Evolutionary conservation across 495 filamentous ascomycete genomes (phyloP), one percentile per base, ranked within the genome.

Genomic region (Penicillium pulvis): DNA sequence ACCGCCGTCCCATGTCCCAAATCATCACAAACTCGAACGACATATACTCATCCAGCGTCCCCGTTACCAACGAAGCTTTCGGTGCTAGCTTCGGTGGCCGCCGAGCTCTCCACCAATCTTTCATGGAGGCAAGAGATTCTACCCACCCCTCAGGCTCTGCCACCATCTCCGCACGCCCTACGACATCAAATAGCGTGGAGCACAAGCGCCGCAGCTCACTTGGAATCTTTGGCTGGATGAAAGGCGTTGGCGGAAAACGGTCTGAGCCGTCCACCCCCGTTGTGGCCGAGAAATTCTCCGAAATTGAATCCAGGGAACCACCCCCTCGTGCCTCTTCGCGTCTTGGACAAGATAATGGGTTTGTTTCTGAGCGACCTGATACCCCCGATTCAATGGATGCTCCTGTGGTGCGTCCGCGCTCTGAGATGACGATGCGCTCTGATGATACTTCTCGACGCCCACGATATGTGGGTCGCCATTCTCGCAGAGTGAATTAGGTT

Each of bases 191-290:
- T 41, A 64, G 61, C 53, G 62, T 58, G 28, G 71, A 76, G 8
- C 73, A 75, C 56, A 77, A 76, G 46, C 67, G 74, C 14, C 73
- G 71, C 44, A 72, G 71, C 57, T 79, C 76, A 2, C 62, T 77
- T 1, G 70, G 74, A 3, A 72, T 79, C 24, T 71, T 78, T 42
- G 67, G 74, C 36, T 79, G 76, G 76, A 75, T 79, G 71, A 79
- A 79, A 51, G 66, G 71, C 3, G 65, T 72, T 20, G 60, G 69
- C 51, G 68, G 65, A 0, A 68, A 75, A 33, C 70, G 66, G 17
- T 64, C 67, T 3, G 65, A 63, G 20, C 54, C 59, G 4, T 41
- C 46, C 8, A 41, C 52, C 9, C 55, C 54, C 16, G 64, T 28
- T 3, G 55, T 45, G 1, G 39, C 36, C 0, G 67, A 77, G 17